Evolutionary conservation across 1,139 yeast genomes (phyloP).

Genomic region (Pneumocystis wakefieldiae): DNA sequence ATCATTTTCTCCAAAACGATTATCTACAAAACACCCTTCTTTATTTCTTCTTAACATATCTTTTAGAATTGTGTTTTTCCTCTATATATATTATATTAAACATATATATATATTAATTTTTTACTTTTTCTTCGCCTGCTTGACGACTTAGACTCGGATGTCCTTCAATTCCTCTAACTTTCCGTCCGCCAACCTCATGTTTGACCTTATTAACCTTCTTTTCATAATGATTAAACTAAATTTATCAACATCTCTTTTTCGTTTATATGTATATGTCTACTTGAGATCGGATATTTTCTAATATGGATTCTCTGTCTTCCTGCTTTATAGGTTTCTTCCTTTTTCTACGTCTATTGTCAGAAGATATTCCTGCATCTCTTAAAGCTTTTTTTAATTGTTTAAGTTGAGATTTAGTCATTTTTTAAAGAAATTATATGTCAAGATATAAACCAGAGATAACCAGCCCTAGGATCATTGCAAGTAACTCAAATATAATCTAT

Average conservation of each 20-base stretch:
- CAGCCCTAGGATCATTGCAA: too few relatives aligned
- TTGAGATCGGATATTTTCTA: constrained; percentile 16
- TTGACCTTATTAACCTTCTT: constrained; percentile 56
- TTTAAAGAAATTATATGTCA: neutral
- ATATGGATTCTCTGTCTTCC: neutral
- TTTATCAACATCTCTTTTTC: constrained; percentile 46
- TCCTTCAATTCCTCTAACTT: constrained; percentile 50
- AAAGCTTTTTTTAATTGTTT: neutral
- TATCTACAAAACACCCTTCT: constrained; percentile 66
- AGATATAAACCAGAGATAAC: too few relatives aligned
- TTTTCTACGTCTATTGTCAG: constrained; percentile 23
- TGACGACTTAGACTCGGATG: constrained; percentile 63
- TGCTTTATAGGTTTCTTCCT: constrained; percentile 28
- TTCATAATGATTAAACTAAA: constrained; percentile 82
- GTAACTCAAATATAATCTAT: too few relatives aligned
- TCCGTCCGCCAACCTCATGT: constrained; percentile 44
- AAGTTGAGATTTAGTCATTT: neutral
- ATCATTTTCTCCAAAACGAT: constrained; percentile 85
- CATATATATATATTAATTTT: neutral
- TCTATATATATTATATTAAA: constrained; percentile 20
- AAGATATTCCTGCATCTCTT: neutral
- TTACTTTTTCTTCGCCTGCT: constrained; percentile 45
- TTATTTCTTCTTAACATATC: constrained; percentile 47
- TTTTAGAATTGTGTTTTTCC: constrained; percentile 53
- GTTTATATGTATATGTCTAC: constrained; percentile 46